Percentiles rank a stretch among this genome's conserved stretches.
phyloP scores from a whole-genome alignment of 2,329 filamentous ascomycete species.

The Byssoonygena ceratinophila region DNA sequence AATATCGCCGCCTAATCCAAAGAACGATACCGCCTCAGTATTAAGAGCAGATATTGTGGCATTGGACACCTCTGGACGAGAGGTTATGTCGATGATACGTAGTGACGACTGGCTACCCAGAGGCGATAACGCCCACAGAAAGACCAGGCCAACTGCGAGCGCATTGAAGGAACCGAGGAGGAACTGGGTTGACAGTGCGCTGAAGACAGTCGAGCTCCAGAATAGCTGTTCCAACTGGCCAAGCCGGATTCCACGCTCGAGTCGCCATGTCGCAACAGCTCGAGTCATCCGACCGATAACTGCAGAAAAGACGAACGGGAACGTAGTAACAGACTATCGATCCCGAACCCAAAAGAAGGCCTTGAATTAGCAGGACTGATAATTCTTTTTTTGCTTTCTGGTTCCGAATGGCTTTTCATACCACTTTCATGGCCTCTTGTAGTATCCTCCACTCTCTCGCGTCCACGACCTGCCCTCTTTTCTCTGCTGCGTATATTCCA shows the following conservation, averaged over 20 bases:
- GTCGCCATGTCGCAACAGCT: constrained; percentile 9
- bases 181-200: constrained; percentile 12
- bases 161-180: constrained; percentile 12
- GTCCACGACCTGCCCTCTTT: not conserved
- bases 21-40: constrained; percentile 10
- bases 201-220: constrained; percentile 13
- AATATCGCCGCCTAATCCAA: not conserved
- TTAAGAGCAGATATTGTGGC: constrained; percentile 3
- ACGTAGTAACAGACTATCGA: constrained; percentile 7
- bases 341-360: not conserved
- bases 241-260: constrained; percentile 10
- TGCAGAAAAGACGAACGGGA: constrained; percentile 14
- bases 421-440: constrained; percentile 12
- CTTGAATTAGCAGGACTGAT: not conserved
- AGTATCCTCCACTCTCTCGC: constrained; percentile 6
- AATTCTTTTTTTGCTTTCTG: not conserved
- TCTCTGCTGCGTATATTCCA: not conserved
- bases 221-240: constrained; percentile 13
- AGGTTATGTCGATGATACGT: constrained; percentile 7
- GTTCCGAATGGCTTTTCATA: too few species aligned
- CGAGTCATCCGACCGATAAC: constrained; percentile 13
- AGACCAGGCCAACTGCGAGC: constrained; percentile 10
- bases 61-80: not conserved
- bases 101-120: constrained; percentile 10
- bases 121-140: constrained; percentile 12